Evolutionary conservation across 306 rosid genomes (phyloP), one percentile per base, ranked within the genome.

Genomic region (Calophaca sinica): DNA sequence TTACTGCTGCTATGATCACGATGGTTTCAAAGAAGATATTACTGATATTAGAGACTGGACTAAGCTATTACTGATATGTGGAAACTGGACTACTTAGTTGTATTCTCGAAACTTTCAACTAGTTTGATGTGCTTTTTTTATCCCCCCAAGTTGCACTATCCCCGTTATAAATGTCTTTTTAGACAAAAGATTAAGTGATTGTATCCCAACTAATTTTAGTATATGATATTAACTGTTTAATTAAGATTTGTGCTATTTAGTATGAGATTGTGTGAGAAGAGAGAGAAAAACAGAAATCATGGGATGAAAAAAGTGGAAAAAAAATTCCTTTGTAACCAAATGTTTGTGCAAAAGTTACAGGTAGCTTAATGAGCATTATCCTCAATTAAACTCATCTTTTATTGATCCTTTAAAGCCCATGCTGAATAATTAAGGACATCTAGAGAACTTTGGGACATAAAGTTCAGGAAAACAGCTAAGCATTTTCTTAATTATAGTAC

Each of bases 361-460:
- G n/a, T 20, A 64, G 36, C 38, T 64, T 65, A 10, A 26, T 44
- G 55, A 45, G 71, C 71, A 65, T 65, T 52, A 65, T 28, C 38
- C 71, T 65, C 38, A 45, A 44, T 65, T 77, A 58, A 36, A 41
- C 39, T 60, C 44, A 61, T 61, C 9, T 78, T 60, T 9, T 59
- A 49, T 59, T 2, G 6, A 33, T 48, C 68, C 10, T 0, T 49
- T 59, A 59, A 26, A 31, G 20, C 58, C 32, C 26, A 42, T 44
- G 15, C 52, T 65, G 62, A 72, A 35, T 45, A 38, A 35, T 72
- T 2, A 46, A 55, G 12, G 62, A 5, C 51, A 28, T 36, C 59
- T 54, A 10, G 9, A 48, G 31, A 58, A 33, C 44, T 12, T 50
- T 14, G 54, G 45, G 44, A 48, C 29, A 62, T 14, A 77, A 67